Base-by-base conservation (phyloP, 1,139 yeast genomes). In the Kluyveromyces sp. region DNA sequence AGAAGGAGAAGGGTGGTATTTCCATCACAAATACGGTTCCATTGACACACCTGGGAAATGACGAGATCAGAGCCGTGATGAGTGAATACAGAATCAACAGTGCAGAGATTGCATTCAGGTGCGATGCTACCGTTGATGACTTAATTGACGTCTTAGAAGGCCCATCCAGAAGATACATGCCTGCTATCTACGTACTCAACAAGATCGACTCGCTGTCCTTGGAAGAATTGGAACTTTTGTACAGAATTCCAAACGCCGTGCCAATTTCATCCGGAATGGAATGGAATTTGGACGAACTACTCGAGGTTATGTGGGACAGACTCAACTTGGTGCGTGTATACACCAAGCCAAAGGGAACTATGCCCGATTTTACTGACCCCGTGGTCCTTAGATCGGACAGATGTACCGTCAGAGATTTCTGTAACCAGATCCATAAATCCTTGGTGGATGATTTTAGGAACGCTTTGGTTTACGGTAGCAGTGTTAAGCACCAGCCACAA, bases 401-500 rank as follows among this genome's bases (percentile, higher is more conserved):
- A 51, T 80, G 92, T 62, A 69, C 95, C 0, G 94, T 92, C 40
- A 96, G 85, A 64, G 97, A 92, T 65, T 92, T 92, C 46, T 94
- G 98, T 78, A 87, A 88, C 66, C 85, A 92, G 52, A 94, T 92
- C 55, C 99, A 92, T 71, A 92, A 89, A 68, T 80, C 92, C 37
- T 73, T 92, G 64, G 95, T 89, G 31, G 94, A 84, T 43, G 95
- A 94, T 58, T 94, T 94, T 66, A 83, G 86, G 67, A 83, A 79
- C 57, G 97, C 97, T 1, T 75, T 87, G 52, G 97, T 92, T 1
- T 89, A 73, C 60, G 97, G 97, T 35, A 75, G 86, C 16, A 83
- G 94, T 58, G 97, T 89, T 43, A 92, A 92, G 70, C 98, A 92
- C 65, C 96, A 89, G 66, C 97, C 97, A n/a, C 98, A 92, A 68